Evolutionary conservation across 2,329 filamentous ascomycete genomes (phyloP).

Genomic region (Xylaria sp.): DNA sequence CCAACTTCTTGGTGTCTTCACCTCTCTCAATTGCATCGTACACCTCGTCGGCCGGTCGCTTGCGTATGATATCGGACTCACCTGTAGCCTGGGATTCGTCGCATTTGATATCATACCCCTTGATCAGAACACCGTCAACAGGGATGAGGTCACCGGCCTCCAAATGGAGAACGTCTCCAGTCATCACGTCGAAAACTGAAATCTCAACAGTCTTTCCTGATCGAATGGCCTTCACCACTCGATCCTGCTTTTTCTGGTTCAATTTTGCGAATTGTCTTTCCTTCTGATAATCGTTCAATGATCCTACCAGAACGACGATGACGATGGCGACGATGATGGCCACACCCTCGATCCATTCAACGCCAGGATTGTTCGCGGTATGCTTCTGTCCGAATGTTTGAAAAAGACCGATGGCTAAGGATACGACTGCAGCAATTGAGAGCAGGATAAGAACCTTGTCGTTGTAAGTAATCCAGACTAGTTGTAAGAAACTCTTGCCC

Average conservation of each 20-base stretch:
- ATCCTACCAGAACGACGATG: slow-evolving; percentile 72
- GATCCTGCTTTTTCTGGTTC: slow-evolving; percentile 74
- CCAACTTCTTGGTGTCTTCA: slow-evolving; percentile 64
- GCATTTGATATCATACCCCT: slow-evolving; percentile 69
- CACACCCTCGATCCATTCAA: slow-evolving; percentile 78
- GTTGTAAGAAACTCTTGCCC: slow-evolving; percentile 63
- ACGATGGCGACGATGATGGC: slow-evolving; percentile 75
- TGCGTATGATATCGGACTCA: slow-evolving; percentile 70
- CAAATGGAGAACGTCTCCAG: slow-evolving; percentile 66
- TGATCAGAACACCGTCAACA: slow-evolving; percentile 67
- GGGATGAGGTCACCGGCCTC: slow-evolving; percentile 71
- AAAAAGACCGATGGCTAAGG: slow-evolving; percentile 69
- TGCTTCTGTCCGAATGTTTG: slow-evolving; percentile 63
- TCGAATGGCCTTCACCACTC: slow-evolving; percentile 64
- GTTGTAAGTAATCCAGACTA: slow-evolving; percentile 80
- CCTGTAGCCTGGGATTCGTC: slow-evolving; percentile 76
- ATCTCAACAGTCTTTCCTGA: slow-evolving; percentile 65
- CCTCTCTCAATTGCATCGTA: slow-evolving; percentile 62
- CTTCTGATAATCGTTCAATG: slow-evolving; percentile 75
- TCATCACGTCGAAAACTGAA: slow-evolving; percentile 63
- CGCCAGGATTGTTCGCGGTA: slow-evolving; percentile 44
- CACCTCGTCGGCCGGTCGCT: slow-evolving; percentile 62
- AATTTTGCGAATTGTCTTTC: slow-evolving; percentile 73
- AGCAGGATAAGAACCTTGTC: slow-evolving; percentile 74
- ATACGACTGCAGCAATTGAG: slow-evolving; percentile 65